Evolutionary conservation across 805 yeast genomes (phyloP).

Genomic region (Suhomyces faveliae): DNA sequence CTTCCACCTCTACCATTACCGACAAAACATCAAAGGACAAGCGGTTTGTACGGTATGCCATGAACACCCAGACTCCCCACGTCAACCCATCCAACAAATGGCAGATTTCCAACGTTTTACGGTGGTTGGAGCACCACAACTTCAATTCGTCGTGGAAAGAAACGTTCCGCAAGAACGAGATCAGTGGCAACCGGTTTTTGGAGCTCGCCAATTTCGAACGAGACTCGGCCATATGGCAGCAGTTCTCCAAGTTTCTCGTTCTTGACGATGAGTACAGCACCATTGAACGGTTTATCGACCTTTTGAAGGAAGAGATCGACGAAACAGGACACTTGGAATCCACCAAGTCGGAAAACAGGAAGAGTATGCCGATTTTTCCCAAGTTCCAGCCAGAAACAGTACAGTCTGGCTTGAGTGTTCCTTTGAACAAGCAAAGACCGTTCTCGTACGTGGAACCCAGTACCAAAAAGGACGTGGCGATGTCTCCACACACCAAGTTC

Average conservation of each 20-base stretch:
- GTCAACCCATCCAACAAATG: conserved; percentile 52
- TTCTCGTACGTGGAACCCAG: conserved; percentile 38
- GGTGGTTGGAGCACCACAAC: conserved; percentile 67
- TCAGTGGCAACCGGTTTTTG: conserved; percentile 63
- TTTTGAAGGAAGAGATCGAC: conserved; percentile 34
- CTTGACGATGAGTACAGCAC: conserved; percentile 50
- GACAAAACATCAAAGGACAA: conserved; percentile 34
- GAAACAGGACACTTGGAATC: too few relatives aligned
- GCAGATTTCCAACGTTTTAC: conserved; percentile 63
- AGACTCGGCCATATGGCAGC: conserved; percentile 45
- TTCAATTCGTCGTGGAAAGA: conserved; percentile 76
- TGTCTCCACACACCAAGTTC: conserved; percentile 36
- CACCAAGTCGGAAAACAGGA: conserved; percentile 28
- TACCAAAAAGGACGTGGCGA: background rate
- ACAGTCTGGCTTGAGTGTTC: conserved; percentile 5
- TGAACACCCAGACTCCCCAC: conserved; percentile 31
- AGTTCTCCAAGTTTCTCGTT: conserved; percentile 31
- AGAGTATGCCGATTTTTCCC: conserved; percentile 30
- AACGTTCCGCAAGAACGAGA: conserved; percentile 54
- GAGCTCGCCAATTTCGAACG: conserved; percentile 65
- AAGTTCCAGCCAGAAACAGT: conserved; percentile 18
- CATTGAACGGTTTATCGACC: conserved; percentile 54
- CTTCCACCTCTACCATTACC: conserved; percentile 31
- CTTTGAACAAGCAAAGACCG: conserved; percentile 36
- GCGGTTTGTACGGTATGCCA: conserved; percentile 43